These are phyloP conservation scores for Syncephalis fuscata DNA, from an alignment of 371 early-diverging fungal genomes.

Conservation along the genomic window DNA sequence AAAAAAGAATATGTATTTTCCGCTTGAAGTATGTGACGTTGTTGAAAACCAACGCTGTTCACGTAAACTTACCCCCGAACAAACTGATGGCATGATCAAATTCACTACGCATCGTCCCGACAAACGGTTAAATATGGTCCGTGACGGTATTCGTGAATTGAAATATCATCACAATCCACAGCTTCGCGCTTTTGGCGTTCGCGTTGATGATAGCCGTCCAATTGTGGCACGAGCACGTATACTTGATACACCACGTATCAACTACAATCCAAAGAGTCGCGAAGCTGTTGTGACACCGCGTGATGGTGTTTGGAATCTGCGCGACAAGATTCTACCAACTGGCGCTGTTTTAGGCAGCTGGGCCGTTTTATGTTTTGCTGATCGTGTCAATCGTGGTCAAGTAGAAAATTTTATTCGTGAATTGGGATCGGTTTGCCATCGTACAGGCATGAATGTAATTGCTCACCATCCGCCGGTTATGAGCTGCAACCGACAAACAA, in stretches of 20 bases:
- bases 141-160: slow-evolving; percentile 21
- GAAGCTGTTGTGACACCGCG: slow-evolving; percentile 51
- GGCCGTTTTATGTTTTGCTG: slow-evolving; percentile 52
- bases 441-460: slow-evolving; percentile 38
- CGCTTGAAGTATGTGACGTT: slow-evolving; percentile 79
- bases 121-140: slow-evolving; percentile 39
- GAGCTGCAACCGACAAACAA: slow-evolving; percentile 34
- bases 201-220: slow-evolving; percentile 32
- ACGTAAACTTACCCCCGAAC: slow-evolving; percentile 59
- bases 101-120: slow-evolving; percentile 69
- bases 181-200: slow-evolving; percentile 44
- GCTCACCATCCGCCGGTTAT: slow-evolving; percentile 51
- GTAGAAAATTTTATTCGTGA: slow-evolving; percentile 33
- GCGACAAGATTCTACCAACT: slow-evolving; percentile 59
- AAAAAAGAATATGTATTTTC: slow-evolving; percentile 34
- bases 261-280: slow-evolving; percentile 34
- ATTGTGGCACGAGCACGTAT: slow-evolving; percentile 44
- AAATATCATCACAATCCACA: slow-evolving; percentile 30
- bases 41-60: slow-evolving; percentile 57
- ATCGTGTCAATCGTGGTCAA: slow-evolving; percentile 10
- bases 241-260: slow-evolving; percentile 56
- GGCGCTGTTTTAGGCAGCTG: slow-evolving; percentile 69
- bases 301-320: slow-evolving; percentile 85
- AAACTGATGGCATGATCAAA: slow-evolving; percentile 86
- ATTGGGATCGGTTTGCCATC: slow-evolving; percentile 24